Evolutionary conservation across 192 early-diverging fungal species (phyloP).

Genomic region (Coemansia sp.): DNA sequence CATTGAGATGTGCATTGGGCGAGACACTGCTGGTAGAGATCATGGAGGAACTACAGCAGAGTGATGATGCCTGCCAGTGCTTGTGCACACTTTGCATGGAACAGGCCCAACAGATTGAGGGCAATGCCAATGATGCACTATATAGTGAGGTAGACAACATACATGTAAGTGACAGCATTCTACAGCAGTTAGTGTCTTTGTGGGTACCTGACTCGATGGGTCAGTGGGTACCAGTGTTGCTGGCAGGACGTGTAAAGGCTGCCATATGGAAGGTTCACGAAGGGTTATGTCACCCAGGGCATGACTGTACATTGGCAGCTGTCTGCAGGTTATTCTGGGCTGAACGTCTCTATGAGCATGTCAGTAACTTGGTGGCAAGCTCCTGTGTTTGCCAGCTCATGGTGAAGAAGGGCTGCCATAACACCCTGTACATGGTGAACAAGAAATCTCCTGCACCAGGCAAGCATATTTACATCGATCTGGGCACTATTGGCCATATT

Average conservation of each 20-base stretch:
- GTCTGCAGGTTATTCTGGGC: background rate
- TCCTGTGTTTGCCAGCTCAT: constrained; percentile 6
- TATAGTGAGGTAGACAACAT: background rate
- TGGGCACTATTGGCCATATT: background rate
- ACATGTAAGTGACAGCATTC: background rate
- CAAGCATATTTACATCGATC: constrained; percentile 17
- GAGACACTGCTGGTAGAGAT: background rate
- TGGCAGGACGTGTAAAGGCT: background rate
- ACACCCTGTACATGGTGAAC: background rate
- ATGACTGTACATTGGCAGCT: background rate
- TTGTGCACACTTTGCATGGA: background rate
- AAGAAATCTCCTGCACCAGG: background rate
- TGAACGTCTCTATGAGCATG: background rate
- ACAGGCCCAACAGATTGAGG: background rate
- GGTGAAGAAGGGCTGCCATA: background rate
- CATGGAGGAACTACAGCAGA: background rate
- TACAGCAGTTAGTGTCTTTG: background rate
- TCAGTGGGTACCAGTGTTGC: background rate
- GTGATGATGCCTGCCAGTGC: background rate
- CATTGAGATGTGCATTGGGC: background rate
- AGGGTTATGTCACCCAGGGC: background rate
- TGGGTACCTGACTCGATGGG: background rate
- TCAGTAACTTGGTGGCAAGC: background rate
- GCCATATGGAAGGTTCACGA: background rate
- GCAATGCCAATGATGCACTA: background rate